Evolutionary conservation across 768 basidiomycete genomes (phyloP).

Genomic region (Suillus subaureus): DNA sequence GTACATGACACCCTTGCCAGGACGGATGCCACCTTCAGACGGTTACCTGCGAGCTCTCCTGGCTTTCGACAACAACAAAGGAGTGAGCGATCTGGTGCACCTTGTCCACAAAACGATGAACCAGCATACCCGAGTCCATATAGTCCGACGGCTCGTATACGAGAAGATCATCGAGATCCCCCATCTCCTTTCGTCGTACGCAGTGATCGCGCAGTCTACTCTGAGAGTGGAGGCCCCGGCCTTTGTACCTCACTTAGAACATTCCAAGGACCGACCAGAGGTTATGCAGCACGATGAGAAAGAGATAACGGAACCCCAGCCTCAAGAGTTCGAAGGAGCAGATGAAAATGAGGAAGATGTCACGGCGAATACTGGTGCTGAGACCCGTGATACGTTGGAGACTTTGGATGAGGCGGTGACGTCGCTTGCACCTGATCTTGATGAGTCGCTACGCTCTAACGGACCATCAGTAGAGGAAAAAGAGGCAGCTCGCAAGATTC

Average conservation of each 20-base stretch:
- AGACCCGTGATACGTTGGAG: constrained; percentile 1
- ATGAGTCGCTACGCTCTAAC: constrained; percentile 21
- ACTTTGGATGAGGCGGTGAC: constrained; percentile 10
- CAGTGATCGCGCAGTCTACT: constrained; percentile 17
- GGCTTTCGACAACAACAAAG: too few relatives aligned
- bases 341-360: constrained; percentile 19
- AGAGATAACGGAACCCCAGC: neutral
- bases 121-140: neutral
- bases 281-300: constrained; percentile 1
- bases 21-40: neutral
- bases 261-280: neutral
- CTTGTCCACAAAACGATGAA: constrained; percentile 22
- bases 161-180: constrained; percentile 32
- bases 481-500: constrained; percentile 25
- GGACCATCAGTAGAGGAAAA: constrained; percentile 30
- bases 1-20: neutral
- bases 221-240: constrained; percentile 20
- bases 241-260: constrained; percentile 11
- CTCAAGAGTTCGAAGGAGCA: neutral
- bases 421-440: constrained; percentile 9
- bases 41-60: constrained; percentile 17
- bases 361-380: neutral
- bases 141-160: constrained; percentile 35
- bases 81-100: constrained; percentile 28
- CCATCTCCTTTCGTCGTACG: constrained; percentile 23